These are phyloP conservation scores for Picea glauca DNA, from an alignment of 75 land plant species.

Conservation along the genomic window DNA sequence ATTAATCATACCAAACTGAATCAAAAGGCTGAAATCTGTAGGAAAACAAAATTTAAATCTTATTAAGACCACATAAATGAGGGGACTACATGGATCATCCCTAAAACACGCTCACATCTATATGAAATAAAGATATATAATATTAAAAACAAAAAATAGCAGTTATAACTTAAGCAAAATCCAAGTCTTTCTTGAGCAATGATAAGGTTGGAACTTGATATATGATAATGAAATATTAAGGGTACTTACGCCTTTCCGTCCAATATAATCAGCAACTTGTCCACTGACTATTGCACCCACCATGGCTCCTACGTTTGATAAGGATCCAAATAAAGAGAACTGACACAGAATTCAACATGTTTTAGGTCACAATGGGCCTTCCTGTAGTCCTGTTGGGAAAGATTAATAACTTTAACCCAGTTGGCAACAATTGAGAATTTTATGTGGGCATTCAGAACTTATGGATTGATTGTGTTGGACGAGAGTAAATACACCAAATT, in stretches of 20 bases:
- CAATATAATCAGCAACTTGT: slow-evolving; percentile 83
- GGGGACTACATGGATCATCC: no score
- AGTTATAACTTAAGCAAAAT: neutral
- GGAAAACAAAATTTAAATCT: no score
- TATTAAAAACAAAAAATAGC: no score
- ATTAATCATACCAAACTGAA: neutral
- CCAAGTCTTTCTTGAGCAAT: neutral
- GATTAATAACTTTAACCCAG: neutral
- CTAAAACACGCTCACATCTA: no score
- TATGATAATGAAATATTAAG: neutral
- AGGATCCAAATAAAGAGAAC: slow-evolving; percentile 86
- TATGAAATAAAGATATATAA: no score
- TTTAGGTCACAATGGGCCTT: neutral
- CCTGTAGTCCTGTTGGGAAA: neutral
- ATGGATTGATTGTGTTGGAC: neutral
- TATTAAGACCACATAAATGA: no score
- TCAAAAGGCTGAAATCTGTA: no score
- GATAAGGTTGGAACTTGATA: neutral
- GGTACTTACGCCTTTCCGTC: slow-evolving; percentile 78
- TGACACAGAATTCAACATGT: slow-evolving; percentile 5
- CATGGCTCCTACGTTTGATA: slow-evolving; percentile 90
- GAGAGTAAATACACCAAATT: neutral
- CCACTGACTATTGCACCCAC: slow-evolving; percentile 91
- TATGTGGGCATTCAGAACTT: neutral
- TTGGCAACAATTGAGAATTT: neutral